Base-by-base conservation (phyloP, 192 early-diverging fungal species). In the Coemansia sp. region DNA sequence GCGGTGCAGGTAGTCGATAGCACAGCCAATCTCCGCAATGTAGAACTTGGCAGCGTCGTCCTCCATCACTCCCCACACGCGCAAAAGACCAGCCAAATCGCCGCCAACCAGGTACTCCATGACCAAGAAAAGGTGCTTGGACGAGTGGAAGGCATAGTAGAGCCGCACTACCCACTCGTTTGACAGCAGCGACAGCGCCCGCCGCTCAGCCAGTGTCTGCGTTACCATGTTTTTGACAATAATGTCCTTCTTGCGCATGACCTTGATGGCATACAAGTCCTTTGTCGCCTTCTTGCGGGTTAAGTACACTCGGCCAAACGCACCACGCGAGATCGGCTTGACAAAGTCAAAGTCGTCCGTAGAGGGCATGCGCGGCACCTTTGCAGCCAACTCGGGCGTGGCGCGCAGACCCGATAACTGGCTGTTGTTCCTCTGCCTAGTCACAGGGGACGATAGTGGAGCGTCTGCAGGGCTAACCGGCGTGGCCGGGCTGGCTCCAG, bases 211-310 rank as follows among this genome's bases (percentile, higher is more conserved):
- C 31, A 93, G 77, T 11, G 93, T 91, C 59, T 95, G 94, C 26
- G 88, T 91, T n/a, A 94, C 90, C 95, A 95, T 95, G 73, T 96
- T 95, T 80, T 95, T 96, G 66, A 90, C 87, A 66, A 94, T 93
- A 90, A 96, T 94, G 69, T 95, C 92, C 43, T 90, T 90, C 61
- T 95, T 96, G 74, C 92, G 92, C 65, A 96, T 74, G 6, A 95
- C 90, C 79, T 96, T 96, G 65, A 95, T 94, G 13, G 95, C 95
- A 76, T 89, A 96, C 40, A 95, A 70, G 71, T 96, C 94, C 66
- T 87, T 86, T 2, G 93, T 96, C 5, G 90, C 89, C 66, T 88
- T 88, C 59, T 96, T 96, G 38, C 88, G 84, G 7, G 92, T 90
- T 36, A 96, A 73, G 60, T 93, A 95, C 55, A 96, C 94, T 40